Percentiles rank a stretch among this genome's conserved stretches.
phyloP scores from a whole-genome alignment of 1,139 yeast species.

The Kodamaea alishanica region DNA sequence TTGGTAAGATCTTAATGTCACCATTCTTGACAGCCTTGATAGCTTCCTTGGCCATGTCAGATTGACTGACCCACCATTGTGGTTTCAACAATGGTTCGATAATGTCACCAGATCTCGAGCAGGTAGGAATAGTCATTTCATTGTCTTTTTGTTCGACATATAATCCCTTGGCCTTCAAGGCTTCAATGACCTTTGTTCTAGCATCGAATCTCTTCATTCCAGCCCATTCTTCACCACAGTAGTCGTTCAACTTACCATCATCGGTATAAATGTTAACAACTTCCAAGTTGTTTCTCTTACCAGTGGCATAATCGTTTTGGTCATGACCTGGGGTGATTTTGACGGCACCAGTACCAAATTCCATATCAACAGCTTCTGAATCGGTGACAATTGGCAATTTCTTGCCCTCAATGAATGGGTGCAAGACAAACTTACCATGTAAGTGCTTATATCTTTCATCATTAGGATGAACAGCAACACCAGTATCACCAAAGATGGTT shows the following conservation, averaged over 20 bases:
- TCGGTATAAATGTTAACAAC: constrained; percentile 88
- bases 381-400: constrained; percentile 86
- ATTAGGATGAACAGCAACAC: constrained; percentile 94
- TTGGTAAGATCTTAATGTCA: constrained; percentile 76
- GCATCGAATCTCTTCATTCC: constrained; percentile 96
- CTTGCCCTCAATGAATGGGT: constrained; percentile 79
- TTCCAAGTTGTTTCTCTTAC: constrained; percentile 89
- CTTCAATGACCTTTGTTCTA: constrained; percentile 77
- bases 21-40: constrained; percentile 83
- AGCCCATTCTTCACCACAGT: constrained; percentile 83
- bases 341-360: constrained; percentile 99
- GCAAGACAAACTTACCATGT: constrained; percentile 88
- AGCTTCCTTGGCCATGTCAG: constrained; percentile 85
- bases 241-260: constrained; percentile 84
- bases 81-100: constrained; percentile 97
- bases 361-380: constrained; percentile 95
- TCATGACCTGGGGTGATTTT: constrained; percentile 99
- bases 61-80: constrained; percentile 98
- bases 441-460: constrained; percentile 89
- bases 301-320: constrained; percentile 92
- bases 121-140: constrained; percentile 90
- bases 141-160: constrained; percentile 84
- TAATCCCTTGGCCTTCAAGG: constrained; percentile 70
- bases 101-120: constrained; percentile 95
- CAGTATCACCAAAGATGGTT: constrained; percentile 96